A percentile compares a stretch with the other conserved stretches of the same genome.
phyloP scores from a whole-genome alignment of 345 rosid species.

The Salix purpurea region DNA sequence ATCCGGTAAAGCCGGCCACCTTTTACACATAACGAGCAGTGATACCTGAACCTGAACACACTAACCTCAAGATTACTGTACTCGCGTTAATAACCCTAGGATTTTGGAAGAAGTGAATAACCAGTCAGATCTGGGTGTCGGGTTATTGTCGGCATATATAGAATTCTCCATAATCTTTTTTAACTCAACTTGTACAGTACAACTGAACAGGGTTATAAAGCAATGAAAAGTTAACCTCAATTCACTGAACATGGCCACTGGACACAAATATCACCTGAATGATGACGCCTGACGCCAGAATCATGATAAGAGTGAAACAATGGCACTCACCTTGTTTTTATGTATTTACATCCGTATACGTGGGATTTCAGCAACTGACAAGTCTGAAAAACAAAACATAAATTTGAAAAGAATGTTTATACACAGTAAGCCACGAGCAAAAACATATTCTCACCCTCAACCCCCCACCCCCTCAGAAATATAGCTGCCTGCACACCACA shows the following conservation, averaged over 20 bases:
- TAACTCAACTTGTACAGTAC: neutral
- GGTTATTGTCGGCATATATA: neutral
- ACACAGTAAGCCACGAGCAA: slow-evolving; percentile 20
- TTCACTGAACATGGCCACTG: neutral
- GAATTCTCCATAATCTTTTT: neutral
- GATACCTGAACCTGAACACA: neutral
- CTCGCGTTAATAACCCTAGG: neutral
- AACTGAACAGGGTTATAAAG: neutral
- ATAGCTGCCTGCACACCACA: slow-evolving; percentile 47
- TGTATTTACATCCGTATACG: neutral
- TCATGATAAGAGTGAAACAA: neutral
- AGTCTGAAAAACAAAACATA: slow-evolving; percentile 1
- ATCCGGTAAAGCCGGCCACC: neutral
- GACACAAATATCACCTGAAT: neutral
- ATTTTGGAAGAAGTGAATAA: neutral
- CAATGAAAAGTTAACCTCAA: neutral
- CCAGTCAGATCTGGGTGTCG: neutral
- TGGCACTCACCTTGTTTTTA: neutral
- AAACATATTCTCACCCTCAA: neutral
- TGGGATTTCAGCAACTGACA: slow-evolving; percentile 2
- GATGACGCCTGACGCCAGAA: neutral
- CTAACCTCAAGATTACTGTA: neutral
- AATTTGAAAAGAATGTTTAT: slow-evolving; percentile 27
- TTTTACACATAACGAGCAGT: neutral
- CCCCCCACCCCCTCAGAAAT: slow-evolving; percentile 27